Evolutionary conservation across 2,329 filamentous ascomycete genomes (phyloP).

Genomic region (Exophiala spinifera): DNA sequence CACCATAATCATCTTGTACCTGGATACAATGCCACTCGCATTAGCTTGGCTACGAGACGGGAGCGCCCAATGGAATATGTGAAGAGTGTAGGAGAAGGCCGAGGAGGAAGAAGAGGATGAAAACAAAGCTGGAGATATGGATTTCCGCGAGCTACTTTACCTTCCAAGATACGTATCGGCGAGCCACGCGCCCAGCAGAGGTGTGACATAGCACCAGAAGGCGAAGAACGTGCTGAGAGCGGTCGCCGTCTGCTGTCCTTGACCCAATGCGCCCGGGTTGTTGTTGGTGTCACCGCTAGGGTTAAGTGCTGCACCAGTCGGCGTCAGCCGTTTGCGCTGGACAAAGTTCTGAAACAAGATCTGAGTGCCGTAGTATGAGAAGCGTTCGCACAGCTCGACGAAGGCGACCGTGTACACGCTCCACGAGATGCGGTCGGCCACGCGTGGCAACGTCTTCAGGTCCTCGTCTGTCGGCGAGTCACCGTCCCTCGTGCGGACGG

Average conservation of each 20-base stretch:
- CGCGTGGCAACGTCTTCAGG: conserved; percentile 35
- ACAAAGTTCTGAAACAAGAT: conserved; percentile 66
- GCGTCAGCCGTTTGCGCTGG: conserved; percentile 52
- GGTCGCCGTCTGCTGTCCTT: conserved; percentile 56
- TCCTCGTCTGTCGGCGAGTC: conserved; percentile 36
- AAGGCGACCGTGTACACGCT: conserved; percentile 68
- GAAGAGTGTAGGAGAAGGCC: neutral
- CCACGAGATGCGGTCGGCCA: conserved; percentile 59
- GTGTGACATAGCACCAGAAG: conserved; percentile 47
- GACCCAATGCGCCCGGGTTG: conserved; percentile 53
- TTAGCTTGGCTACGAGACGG: no score
- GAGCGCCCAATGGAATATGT: neutral
- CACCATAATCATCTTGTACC: conserved; percentile 37
- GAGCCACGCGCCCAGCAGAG: conserved; percentile 37
- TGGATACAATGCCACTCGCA: neutral
- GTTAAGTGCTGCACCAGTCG: conserved; percentile 46
- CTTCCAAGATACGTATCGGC: conserved; percentile 40
- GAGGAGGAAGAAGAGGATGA: no score
- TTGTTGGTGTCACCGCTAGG: conserved; percentile 41
- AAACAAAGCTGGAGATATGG: no score
- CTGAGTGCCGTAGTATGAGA: conserved; percentile 71
- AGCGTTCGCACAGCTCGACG: conserved; percentile 71
- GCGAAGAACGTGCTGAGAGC: conserved; percentile 57
- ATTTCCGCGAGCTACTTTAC: neutral
- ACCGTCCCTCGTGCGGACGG: neutral